phyloP scores from a whole-genome alignment of 768 basidiomycete species.

The Boletus sp. region DNA sequence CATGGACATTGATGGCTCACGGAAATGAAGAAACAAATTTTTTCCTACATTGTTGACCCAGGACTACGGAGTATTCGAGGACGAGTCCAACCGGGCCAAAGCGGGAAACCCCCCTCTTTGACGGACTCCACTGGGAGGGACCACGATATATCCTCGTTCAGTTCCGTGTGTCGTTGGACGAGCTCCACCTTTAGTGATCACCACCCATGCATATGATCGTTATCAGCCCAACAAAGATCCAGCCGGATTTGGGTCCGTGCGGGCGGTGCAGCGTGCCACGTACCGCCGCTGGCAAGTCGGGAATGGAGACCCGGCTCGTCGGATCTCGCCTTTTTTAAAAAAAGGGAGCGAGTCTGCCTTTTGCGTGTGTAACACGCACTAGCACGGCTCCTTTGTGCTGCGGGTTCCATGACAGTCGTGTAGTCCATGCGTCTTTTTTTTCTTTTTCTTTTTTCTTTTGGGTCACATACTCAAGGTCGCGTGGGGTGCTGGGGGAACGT shows the following conservation, averaged over 20 bases:
- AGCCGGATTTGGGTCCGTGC: slow-evolving; percentile 21
- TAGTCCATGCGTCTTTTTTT: slow-evolving; percentile 30
- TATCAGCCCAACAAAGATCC: slow-evolving; percentile 21
- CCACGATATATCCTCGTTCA: slow-evolving; percentile 8
- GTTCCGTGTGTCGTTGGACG: slow-evolving; percentile 2
- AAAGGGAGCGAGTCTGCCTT: slow-evolving; percentile 68
- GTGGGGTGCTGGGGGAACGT: slow-evolving; percentile 11
- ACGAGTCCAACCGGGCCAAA: slow-evolving; percentile 1
- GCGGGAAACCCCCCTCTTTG: background rate
- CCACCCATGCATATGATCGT: slow-evolving; percentile 5
- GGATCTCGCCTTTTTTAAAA: slow-evolving; percentile 87
- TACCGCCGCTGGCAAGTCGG: slow-evolving; percentile 78
- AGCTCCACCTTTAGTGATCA: slow-evolving; percentile 16
- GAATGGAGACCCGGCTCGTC: slow-evolving; percentile 59
- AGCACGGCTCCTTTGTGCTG: slow-evolving; percentile 80
- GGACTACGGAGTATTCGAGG: slow-evolving; percentile 13
- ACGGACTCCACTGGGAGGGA: background rate
- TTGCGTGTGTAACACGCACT: slow-evolving; percentile 51
- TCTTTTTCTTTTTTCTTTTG: slow-evolving; percentile 7
- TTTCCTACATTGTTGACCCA: slow-evolving; percentile 15
- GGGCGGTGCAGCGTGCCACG: slow-evolving; percentile 20
- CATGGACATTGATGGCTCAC: slow-evolving; percentile 17
- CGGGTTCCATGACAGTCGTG: slow-evolving; percentile 62
- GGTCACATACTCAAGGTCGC: background rate
- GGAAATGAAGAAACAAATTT: slow-evolving; percentile 32